Evolutionary conservation across 148 eudicot genomes (phyloP), one percentile per base, ranked within the genome.

Genomic region (Nepenthes mirabilis): DNA sequence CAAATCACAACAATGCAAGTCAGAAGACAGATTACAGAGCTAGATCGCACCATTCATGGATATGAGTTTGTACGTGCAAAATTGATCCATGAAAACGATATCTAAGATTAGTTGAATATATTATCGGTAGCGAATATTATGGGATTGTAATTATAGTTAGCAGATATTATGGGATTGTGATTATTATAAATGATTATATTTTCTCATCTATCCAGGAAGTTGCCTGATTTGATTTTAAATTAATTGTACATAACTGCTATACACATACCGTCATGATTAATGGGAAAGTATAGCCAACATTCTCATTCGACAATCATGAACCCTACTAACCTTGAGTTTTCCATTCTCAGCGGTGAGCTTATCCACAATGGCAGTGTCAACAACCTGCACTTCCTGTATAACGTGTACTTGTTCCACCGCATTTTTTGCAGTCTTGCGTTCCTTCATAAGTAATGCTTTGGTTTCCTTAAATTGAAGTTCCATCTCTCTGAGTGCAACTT

Each of bases 331-430:
- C 96, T 86, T 93, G 37, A 93, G 95, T 65, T 79, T 83, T 60
- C 82, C 95, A 72, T 93, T 93, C 78, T 93, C 99, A 66, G 80
- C 77, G 65, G 80, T 64, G 71, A 93, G 86, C 66, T 83, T 89
- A 63, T 86, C 80, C 74, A 82, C 72, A 60, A 82, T 47, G 45
- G 70, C 82, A 70, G 70, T 82, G 76, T 93, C 95, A 66, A 93
- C 47, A 49, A 93, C 89, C 9, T 83, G 87, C 65, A 93, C 80
- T 82, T 93, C 99, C 74, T 86, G 85, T 67, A 93, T 65, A 55
- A 86, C 79, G 43, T 91, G 96, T 48, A 77, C 71, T 65, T 77
- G 68, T 72, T 88, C 89, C 36, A 79, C 80, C 43, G 79, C 87
- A 61, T 58, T 76, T 76, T 80, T 82, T 56, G 89, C 75, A 69